Conservation (phyloP, 371 early-diverging fungal genomes). For the Smittium mucronatum region DNA sequence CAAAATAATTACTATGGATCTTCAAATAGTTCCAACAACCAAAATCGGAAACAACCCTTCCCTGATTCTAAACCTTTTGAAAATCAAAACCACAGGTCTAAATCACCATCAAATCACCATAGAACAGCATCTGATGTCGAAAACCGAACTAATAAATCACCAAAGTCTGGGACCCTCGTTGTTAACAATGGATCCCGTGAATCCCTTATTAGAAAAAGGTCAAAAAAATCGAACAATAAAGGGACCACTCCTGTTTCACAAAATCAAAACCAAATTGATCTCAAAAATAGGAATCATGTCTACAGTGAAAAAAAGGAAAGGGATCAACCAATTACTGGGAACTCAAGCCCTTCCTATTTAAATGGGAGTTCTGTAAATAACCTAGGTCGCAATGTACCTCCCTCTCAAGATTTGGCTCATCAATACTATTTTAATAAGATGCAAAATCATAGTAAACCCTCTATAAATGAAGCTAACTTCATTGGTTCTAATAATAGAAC, state of each 20-base stretch:
- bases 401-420: neutral
- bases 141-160: neutral
- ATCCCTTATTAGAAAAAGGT: neutral
- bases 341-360: neutral
- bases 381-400: neutral
- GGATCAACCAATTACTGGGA: neutral
- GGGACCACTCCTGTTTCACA: too few species aligned
- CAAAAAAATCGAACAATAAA: neutral
- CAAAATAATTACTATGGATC: neutral
- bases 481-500: too few species aligned
- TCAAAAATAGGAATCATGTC: neutral
- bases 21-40: neutral
- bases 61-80: neutral
- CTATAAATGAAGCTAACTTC: too few species aligned
- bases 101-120: neutral
- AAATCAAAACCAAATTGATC: neutral
- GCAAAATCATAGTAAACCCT: too few species aligned
- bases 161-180: neutral
- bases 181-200: neutral
- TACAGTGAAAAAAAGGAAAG: neutral
- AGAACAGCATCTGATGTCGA: neutral
- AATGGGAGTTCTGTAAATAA: neutral
- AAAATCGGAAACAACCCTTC: neutral
- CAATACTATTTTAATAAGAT: neutral
- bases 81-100: neutral